Conservation (phyloP, 2,329 filamentous ascomycete species). For the Periconia sp. region DNA sequence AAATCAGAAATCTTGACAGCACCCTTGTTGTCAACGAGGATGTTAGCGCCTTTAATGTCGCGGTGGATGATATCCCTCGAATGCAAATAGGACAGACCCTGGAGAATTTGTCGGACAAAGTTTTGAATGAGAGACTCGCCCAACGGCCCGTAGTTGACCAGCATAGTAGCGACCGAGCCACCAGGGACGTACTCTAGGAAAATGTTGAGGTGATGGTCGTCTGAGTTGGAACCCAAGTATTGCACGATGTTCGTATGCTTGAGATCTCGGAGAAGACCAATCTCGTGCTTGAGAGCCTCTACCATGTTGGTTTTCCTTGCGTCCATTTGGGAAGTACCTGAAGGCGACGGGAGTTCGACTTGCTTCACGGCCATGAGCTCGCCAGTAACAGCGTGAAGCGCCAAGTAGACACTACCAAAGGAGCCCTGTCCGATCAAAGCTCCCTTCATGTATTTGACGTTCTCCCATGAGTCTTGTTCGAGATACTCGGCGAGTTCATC, state of each 20-base stretch:
- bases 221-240: constrained; percentile 93
- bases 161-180: constrained; percentile 96
- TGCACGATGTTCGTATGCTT: constrained; percentile 98
- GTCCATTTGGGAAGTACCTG: constrained; percentile 75
- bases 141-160: constrained; percentile 96
- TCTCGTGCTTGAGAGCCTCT: constrained; percentile 94
- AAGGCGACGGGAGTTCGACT: constrained; percentile 85
- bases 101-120: constrained; percentile 94
- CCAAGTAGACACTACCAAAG: constrained; percentile 94
- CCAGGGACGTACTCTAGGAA: constrained; percentile 99
- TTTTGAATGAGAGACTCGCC: constrained; percentile 92
- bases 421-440: constrained; percentile 96
- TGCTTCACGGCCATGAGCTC: constrained; percentile 99
- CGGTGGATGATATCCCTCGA: constrained; percentile 95
- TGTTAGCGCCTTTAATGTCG: constrained; percentile 98
- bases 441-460: constrained; percentile 99
- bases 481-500: constrained; percentile 90
- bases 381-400: constrained; percentile 92
- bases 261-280: constrained; percentile 88
- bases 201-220: constrained; percentile 93
- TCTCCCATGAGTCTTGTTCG: constrained; percentile 90
- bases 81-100: constrained; percentile 91
- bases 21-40: constrained; percentile 98
- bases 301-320: constrained; percentile 98
- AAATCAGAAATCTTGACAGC: constrained; percentile 99